phyloP scores from a whole-genome alignment of 495 filamentous ascomycete genomes.

The Monascus purpureus region DNA sequence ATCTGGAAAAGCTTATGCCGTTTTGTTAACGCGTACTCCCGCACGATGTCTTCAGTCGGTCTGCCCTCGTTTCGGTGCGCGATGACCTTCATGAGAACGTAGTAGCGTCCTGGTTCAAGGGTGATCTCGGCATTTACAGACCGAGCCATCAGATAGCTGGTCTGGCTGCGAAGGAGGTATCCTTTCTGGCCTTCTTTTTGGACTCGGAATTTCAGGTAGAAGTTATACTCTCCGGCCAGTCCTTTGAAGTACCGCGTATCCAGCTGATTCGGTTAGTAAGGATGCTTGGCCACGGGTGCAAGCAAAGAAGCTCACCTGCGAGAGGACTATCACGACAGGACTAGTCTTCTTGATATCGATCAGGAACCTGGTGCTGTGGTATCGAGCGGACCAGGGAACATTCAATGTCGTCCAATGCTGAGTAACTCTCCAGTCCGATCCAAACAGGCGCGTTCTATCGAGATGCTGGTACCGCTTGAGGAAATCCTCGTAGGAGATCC shows the following conservation, averaged over 20 bases:
- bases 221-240: constrained; percentile 68
- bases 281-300: background rate
- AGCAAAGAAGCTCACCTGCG: constrained; percentile 32
- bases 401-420: constrained; percentile 75
- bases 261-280: constrained; percentile 27
- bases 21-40: constrained; percentile 41
- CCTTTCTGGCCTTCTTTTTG: constrained; percentile 69
- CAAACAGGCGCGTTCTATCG: constrained; percentile 80
- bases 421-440: constrained; percentile 65
- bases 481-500: constrained; percentile 68
- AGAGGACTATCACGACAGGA: constrained; percentile 65
- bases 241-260: constrained; percentile 79
- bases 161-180: constrained; percentile 71
- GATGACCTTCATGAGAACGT: constrained; percentile 64
- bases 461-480: constrained; percentile 71
- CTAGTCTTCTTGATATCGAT: constrained; percentile 52
- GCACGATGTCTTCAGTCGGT: constrained; percentile 56
- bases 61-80: constrained; percentile 41
- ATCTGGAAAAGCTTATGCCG: constrained; percentile 76
- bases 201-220: constrained; percentile 65
- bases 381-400: constrained; percentile 77
- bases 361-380: constrained; percentile 69
- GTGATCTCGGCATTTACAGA: constrained; percentile 73
- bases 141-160: constrained; percentile 54
- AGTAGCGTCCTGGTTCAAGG: constrained; percentile 71